Percentiles rank a stretch among this genome's conserved stretches.
Conservation (phyloP, 2,329 filamentous ascomycete genomes). For the Aspergillus sergii region DNA sequence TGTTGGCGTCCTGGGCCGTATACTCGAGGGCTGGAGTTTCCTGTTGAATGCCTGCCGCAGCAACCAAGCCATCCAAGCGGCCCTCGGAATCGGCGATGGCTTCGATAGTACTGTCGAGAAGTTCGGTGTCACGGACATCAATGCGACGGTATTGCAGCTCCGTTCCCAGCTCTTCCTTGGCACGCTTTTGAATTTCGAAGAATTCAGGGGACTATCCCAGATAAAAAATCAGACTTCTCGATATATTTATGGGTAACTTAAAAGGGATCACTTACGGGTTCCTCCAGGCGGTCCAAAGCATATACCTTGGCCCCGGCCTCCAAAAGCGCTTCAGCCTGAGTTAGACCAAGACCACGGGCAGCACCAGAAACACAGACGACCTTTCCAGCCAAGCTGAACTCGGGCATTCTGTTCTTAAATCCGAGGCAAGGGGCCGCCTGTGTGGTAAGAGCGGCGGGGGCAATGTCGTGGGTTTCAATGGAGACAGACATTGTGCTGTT, state of each 20-base stretch:
- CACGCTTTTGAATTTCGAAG: constrained; percentile 64
- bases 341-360: constrained; percentile 71
- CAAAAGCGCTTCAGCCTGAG: constrained; percentile 71
- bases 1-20: constrained; percentile 61
- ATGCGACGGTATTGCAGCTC: constrained; percentile 74
- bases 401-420: constrained; percentile 57
- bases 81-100: constrained; percentile 71
- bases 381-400: constrained; percentile 74
- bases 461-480: constrained; percentile 32
- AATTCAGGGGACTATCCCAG: constrained; percentile 58
- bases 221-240: background rate
- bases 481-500: constrained; percentile 35
- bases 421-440: constrained; percentile 35
- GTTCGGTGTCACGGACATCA: constrained; percentile 73
- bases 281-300: constrained; percentile 46
- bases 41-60: constrained; percentile 73
- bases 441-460: constrained; percentile 28
- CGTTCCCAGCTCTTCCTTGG: constrained; percentile 65
- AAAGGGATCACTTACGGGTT: constrained; percentile 32
- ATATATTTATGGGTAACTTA: background rate
- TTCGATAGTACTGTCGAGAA: constrained; percentile 68
- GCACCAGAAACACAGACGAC: constrained; percentile 72
- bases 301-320: constrained; percentile 70
- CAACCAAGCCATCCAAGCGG: constrained; percentile 77
- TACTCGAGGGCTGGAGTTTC: constrained; percentile 84